A percentile compares a stretch with the other conserved stretches of the same genome.
Conservation (phyloP, 2,329 filamentous ascomycete genomes). For the Penicillium janthinellum region DNA sequence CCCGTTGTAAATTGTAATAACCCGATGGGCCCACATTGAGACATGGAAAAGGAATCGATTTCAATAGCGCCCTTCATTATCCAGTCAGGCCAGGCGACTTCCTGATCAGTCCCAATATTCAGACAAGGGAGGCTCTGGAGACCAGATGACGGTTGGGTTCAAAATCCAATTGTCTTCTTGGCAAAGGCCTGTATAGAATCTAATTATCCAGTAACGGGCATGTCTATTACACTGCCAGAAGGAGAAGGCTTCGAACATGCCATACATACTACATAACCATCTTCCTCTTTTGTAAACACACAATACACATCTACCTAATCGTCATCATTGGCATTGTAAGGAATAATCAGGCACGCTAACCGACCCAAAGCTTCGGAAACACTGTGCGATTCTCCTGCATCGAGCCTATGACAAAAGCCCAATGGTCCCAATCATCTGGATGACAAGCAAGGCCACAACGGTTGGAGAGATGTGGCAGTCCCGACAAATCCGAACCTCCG, state of each 20-base stretch:
- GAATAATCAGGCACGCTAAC: slow-evolving; percentile 16
- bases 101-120: not conserved
- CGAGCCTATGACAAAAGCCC: slow-evolving; percentile 8
- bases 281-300: not conserved
- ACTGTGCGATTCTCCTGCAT: slow-evolving; percentile 5
- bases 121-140: not conserved
- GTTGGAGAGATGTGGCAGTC: slow-evolving; percentile 1
- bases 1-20: not conserved
- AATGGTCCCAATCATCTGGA: slow-evolving; percentile 12
- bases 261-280: not conserved
- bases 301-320: too few species aligned
- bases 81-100: not conserved
- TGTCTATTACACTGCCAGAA: too few species aligned
- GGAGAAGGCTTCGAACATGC: not conserved
- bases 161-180: not conserved
- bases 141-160: not conserved
- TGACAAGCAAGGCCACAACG: slow-evolving; percentile 17
- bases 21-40: slow-evolving; percentile 3
- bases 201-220: not conserved
- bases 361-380: slow-evolving; percentile 18
- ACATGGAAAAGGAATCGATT: not conserved
- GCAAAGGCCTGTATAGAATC: not conserved
- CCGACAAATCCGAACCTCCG: not conserved
- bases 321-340: not conserved
- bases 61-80: slow-evolving; percentile 10